Evolutionary conservation across 2,329 filamentous ascomycete species (phyloP), one percentile per base, ranked within the genome.

Genomic region (Onygenales sp.): DNA sequence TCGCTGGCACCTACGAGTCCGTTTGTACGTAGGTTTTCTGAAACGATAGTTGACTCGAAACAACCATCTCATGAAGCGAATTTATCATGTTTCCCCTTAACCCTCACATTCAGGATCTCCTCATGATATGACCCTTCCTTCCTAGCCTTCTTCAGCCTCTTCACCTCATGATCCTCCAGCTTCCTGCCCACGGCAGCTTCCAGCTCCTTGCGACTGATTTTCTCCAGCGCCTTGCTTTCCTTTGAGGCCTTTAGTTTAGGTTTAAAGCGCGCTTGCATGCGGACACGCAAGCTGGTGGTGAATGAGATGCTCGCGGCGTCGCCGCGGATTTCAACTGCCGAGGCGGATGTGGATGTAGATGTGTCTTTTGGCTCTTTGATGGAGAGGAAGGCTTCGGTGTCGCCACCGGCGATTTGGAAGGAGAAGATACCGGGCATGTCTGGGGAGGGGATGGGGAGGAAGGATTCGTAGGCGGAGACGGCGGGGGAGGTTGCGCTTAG

Each of bases 241-340:
- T 91, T 94, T 0, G 78, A 81, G 8, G 85, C 85, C 70, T 86
- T 87, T 45, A 93, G 70, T 57, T 53, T 80, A 7, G 92, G 91
- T 76, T 96, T 96, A 75, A 95, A 97, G 49, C 88, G 79, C 21
- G 92, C 89, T 73, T 97, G 92, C 91, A 97, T 96, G 52, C 91
- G 86, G 62, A 97, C 81, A 49, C 88, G 80, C 56, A 95, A 67
- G 6, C 84, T 86, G 8, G 88, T 89, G 61, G 80, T 80, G 63
- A 87, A 87, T 4, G 76, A 79, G 49, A 84, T 81, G 7, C 74
- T 72, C 11, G 84, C 81, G 6, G 82, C 85, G 67, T 95, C 89
- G 48, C 88, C 90, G 34, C 88, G 82, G 10, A 94, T 76, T 60
- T 91, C 85, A 0, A 82, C 77, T 1, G 72, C 63, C 0, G 74